Evolutionary conservation across 164 flowering plant species (phyloP), one percentile per base, ranked within the genome.

Genomic region (Euptelea pleiosperma): DNA sequence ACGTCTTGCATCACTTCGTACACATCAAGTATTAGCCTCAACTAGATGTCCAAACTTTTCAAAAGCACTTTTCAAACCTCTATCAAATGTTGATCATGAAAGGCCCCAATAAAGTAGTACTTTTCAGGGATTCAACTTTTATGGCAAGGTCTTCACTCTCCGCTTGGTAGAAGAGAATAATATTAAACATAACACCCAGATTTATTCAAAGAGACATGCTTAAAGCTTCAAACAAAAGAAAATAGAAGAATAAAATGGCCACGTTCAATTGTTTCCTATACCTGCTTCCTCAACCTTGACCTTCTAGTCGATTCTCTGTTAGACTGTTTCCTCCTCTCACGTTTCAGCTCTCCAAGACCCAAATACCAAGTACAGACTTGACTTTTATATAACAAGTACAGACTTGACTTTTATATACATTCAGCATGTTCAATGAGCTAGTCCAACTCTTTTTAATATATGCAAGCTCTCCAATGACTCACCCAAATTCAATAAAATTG

Each of bases 81-180:
- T 76, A 63, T 89, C 96, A 72, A 91, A 77, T 37, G 96, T 89
- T 44, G 91, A 76, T 94, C 96, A 89, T 24, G 96, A 68, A 36
- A 89, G 85, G 51, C 85, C 83, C 96, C 96, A 55, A 89, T 77
- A 61, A 84, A 89, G 60, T 94, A 89, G 47, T n/a, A n/a, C n/a
- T n/a, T n/a, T 34, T 52, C 19, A 65, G 40, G 51, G 63, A 42
- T 16, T 58, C 58, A 12, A 37, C 60, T 43, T 34, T 65, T 28
- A 16, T 9, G 24, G 24, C 29, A 12, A 65, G 63, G n/a, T 58
- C 69, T 25, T 58, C 58, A 28, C 19, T 30, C 54, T 58, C 69
- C 14, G 58, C 43, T 47, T 55, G 31, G 35, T 43, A 64, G 6
- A 15, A n/a, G 7, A 24, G 4, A 15, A 24, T 31, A 52, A 21